Base-by-base conservation (phyloP, 148 eudicot species). In the Polygonum aviculare region DNA sequence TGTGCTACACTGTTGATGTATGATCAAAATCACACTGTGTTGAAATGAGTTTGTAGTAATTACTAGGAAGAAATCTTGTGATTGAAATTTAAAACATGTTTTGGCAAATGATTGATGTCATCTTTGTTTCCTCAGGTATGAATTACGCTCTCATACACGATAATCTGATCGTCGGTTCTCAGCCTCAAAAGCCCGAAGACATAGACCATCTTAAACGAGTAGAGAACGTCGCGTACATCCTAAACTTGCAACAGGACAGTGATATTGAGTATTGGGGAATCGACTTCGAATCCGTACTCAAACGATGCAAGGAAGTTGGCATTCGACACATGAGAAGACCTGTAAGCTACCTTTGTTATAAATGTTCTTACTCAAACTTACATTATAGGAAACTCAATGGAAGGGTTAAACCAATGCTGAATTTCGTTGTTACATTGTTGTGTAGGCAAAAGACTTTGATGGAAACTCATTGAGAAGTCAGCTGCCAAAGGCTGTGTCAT, bases 171-270 rank as follows among this genome's bases (percentile, higher is more conserved):
- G 97, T 94, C 80, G 98, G 96, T 22, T 94, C 98, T 31, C 98
- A 94, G 79, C 98, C 98, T 70, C 96, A 94, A 82, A 94, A 90
- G 79, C 84, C 87, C 12, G 98, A 94, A 83, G 98, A 94, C 81
- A 87, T 94, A 44, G 92, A 87, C 80, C 97, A 94, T 86, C 86
- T 94, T 55, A 94, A 86, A 80, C 77, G 81, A 79, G 90, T 89
- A 76, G 87, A 85, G 80, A 86, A 90, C 62, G 97, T 94, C 19
- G 90, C 85, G 21, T 89, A 90, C 82, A 88, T 94, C 72, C 91
- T 92, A 69, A 92, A 92, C 83, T 83, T 94, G 90, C 98, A 94
- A 87, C 98, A 94, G 86, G 98, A 94, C 84, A 80, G 80, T 74
- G 98, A 94, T 76, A 85, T 94, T 50, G 97, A 85, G 35, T 92